Evolutionary conservation across 73 alveolate species (phyloP), one percentile per base, ranked within the genome.

Genomic region (Paramecium biaurelia): DNA sequence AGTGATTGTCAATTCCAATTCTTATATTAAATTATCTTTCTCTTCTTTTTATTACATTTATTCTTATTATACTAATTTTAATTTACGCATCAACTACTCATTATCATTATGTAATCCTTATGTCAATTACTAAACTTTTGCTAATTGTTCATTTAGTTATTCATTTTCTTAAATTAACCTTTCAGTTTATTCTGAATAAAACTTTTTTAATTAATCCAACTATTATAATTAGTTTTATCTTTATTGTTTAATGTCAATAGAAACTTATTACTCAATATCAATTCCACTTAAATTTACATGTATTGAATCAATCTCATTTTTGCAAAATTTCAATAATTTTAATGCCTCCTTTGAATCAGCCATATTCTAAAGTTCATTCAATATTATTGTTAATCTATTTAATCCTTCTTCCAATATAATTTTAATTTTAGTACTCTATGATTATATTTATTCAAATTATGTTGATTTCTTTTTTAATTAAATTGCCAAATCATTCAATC

Each of bases 291-390:
- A 26, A 32, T 63, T 63, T 30, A 26, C 26, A 1, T 63, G 23
- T 14, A 63, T 26, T 26, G 84, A 63, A 63, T 63, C 84, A 14
- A 43, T 37, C 18, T 79, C 90, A 79, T 79, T 41, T 79, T 34
- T 23, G 14, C 70, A 43, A 24, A 79, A 47, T 43, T 79, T 79
- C 18, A 79, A 9, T 24, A 79, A 20, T 47, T 79, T 79, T 79
- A 38, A 79, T 30, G 90, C 90, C 6, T 79, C 90, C 20, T 79
- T 41, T 24, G 90, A 79, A 79, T 79, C 90, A 11, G 90, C 90
- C 90, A 79, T 79, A n/a, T 41, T 79, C 2, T 24, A 21, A 2
- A 79, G 72, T 79, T 79, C 90, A 30, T 79, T 30, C 5, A 79
- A 34, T 42, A 79, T 23, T 8, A 79, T 34, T 15, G 24, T 7